Percentiles rank a stretch among this genome's conserved stretches.
Evolutionary conservation across 306 rosid species (phyloP).

Genomic region (Prunus davidiana): DNA sequence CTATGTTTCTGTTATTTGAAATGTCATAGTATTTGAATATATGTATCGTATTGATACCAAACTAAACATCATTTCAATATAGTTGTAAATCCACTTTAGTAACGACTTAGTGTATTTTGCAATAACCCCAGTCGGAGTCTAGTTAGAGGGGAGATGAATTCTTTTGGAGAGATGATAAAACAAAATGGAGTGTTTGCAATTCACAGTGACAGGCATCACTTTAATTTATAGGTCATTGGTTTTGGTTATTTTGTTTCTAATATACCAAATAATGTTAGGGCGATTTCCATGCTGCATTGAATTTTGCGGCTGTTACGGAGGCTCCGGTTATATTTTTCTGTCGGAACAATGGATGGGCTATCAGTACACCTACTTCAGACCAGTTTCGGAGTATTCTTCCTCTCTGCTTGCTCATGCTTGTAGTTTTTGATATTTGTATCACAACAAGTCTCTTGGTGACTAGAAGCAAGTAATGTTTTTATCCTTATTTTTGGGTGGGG

Average conservation of each 20-base stretch:
- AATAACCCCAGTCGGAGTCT: background rate
- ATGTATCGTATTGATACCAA: background rate
- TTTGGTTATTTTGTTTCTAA: conserved; percentile 21
- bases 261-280: conserved; percentile 48
- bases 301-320: conserved; percentile 89
- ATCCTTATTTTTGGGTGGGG: background rate
- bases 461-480: background rate
- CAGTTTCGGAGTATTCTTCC: conserved; percentile 76
- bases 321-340: conserved; percentile 89
- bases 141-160: background rate
- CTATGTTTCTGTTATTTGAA: background rate
- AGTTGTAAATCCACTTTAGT: background rate
- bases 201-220: background rate
- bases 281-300: conserved; percentile 91
- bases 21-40: background rate
- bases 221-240: background rate
- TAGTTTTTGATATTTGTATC: conserved; percentile 1
- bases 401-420: conserved; percentile 12
- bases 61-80: background rate
- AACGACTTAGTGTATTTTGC: background rate
- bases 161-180: background rate
- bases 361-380: conserved; percentile 90
- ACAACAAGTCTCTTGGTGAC: conserved; percentile 15
- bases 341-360: conserved; percentile 99
- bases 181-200: background rate